Conservation (phyloP, 352 stramenopile species). For the Phytophthora melonis region DNA sequence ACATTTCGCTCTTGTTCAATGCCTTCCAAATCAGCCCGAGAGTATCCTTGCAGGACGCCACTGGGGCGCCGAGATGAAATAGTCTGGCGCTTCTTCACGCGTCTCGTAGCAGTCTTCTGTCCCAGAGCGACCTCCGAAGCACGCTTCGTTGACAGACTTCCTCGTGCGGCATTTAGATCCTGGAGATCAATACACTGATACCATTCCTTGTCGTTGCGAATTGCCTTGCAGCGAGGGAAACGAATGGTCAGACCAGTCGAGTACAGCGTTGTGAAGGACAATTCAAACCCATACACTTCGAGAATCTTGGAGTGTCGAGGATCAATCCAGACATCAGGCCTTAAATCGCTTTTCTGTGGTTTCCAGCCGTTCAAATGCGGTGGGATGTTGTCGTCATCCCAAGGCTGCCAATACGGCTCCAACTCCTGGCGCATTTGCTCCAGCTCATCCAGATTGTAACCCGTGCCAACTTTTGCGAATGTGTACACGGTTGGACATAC, state of each 20-base stretch:
- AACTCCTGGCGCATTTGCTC: constrained; percentile 75
- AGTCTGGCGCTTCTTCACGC: constrained; percentile 45
- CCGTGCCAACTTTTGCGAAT: constrained; percentile 86
- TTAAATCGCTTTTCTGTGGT: constrained; percentile 75
- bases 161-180: constrained; percentile 73
- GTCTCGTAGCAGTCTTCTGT: constrained; percentile 66
- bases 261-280: constrained; percentile 85
- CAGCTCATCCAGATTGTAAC: constrained; percentile 85
- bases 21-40: constrained; percentile 64
- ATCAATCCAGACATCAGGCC: constrained; percentile 87
- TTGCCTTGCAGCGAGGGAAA: constrained; percentile 83
- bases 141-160: constrained; percentile 73
- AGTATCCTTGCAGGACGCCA: constrained; percentile 67
- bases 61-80: constrained; percentile 31
- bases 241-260: constrained; percentile 83
- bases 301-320: constrained; percentile 84
- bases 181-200: constrained; percentile 84
- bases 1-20: constrained; percentile 66
- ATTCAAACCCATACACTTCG: constrained; percentile 88
- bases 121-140: constrained; percentile 77
- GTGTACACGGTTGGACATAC: constrained; percentile 75
- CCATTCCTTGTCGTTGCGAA: constrained; percentile 87
- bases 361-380: constrained; percentile 82
- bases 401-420: constrained; percentile 82
- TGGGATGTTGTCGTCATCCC: constrained; percentile 76